These are phyloP conservation scores for Citrus maxima DNA, from an alignment of 345 rosid species.

Conservation along the genomic window DNA sequence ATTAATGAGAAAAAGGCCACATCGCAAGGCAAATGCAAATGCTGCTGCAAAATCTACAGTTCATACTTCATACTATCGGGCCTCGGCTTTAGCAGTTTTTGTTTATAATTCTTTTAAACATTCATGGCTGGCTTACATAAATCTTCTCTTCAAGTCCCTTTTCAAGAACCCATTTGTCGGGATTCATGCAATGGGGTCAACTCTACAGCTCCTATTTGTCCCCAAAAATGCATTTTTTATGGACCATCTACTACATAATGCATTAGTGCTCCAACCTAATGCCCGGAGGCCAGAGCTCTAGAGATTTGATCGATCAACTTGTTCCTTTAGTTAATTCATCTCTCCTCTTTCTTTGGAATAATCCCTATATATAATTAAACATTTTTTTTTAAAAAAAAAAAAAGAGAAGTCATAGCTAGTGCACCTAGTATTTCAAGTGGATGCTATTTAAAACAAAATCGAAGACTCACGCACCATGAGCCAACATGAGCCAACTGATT, in stretches of 20 bases:
- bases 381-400: neutral
- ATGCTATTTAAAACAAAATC: neutral
- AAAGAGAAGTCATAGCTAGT: neutral
- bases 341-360: constrained; percentile 8
- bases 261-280: neutral
- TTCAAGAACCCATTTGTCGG: neutral
- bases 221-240: neutral
- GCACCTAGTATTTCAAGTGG: neutral
- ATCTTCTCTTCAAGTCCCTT: neutral
- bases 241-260: neutral
- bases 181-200: neutral
- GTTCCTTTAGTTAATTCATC: neutral
- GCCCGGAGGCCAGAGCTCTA: neutral
- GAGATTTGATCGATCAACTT: too few relatives aligned
- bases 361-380: neutral
- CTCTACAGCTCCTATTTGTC: neutral
- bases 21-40: too few relatives aligned
- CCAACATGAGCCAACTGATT: neutral
- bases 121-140: neutral
- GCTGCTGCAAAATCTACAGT: too few relatives aligned
- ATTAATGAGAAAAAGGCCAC: too few relatives aligned
- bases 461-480: neutral
- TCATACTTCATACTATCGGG: too few relatives aligned
- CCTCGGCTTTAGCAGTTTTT: neutral
- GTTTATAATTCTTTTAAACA: neutral